Conservation (phyloP, 768 basidiomycete genomes). For the Collybia sordida region DNA sequence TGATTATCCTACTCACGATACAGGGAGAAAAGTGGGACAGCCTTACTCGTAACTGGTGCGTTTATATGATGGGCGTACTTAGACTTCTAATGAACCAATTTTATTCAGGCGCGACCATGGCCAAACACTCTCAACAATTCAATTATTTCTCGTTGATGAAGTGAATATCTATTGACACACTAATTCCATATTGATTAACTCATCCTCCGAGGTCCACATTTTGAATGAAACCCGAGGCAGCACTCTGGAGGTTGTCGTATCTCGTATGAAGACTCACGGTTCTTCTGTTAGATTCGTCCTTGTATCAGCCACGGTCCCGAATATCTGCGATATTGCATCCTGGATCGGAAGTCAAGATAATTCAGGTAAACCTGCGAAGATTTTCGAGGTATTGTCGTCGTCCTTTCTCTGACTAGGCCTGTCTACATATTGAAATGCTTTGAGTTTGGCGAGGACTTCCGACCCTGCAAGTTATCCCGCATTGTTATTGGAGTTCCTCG, state of each 20-base stretch:
- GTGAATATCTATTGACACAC: slow-evolving; percentile 33
- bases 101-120: slow-evolving; percentile 56
- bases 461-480: slow-evolving; percentile 79
- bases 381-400: slow-evolving; percentile 57
- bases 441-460: slow-evolving; percentile 91
- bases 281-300: slow-evolving; percentile 77
- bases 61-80: neutral
- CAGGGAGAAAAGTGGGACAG: slow-evolving; percentile 98
- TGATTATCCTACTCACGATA: neutral
- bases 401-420: neutral
- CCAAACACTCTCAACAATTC: slow-evolving; percentile 67
- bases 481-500: slow-evolving; percentile 73
- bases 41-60: slow-evolving; percentile 81
- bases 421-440: neutral
- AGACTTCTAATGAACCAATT: neutral
- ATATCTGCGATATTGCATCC: slow-evolving; percentile 82
- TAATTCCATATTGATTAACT: neutral
- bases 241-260: slow-evolving; percentile 91
- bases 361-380: slow-evolving; percentile 46
- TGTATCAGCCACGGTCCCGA: slow-evolving; percentile 93
- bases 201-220: slow-evolving; percentile 72
- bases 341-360: slow-evolving; percentile 69
- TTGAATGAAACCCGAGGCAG: slow-evolving; percentile 89
- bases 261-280: slow-evolving; percentile 84
- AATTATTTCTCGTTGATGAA: slow-evolving; percentile 90